Evolutionary conservation across 2,329 filamentous ascomycete genomes (phyloP), one percentile per base, ranked within the genome.

Genomic region (Elsinoe necatrix): DNA sequence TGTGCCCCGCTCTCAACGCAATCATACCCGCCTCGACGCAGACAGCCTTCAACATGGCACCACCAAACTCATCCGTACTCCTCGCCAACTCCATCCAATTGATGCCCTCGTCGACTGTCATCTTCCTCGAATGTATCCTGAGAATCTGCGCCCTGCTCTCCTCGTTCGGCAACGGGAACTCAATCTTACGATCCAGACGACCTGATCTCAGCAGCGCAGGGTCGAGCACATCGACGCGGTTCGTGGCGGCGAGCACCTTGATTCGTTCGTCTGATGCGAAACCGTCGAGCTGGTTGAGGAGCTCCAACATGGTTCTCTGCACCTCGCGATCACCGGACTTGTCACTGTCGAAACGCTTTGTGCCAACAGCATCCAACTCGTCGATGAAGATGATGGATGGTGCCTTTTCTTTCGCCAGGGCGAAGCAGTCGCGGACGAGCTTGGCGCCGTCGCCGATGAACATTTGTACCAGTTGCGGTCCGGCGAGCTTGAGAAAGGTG

Each of bases 21-120:
- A 98, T 98, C 93, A 98, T 98, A 70, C 93, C 93, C 54, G 93
- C 93, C 77, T 98, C 93, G 23, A 98, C 93, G 72, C 93, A 98
- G 20, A 98, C 93, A 42, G 93, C 93, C 80, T 98, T 98, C 65
- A 98, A 77, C 83, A 95, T 92, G 59, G 93, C 93, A 70, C 93
- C 93, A 59, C 93, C 93, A 71, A 98, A 98, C 75, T 98, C 93
- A 71, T 98, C 93, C 16, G 93, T 98, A 75, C 90, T 96, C 67
- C 93, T 84, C 6, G 93, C 93, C 75, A 98, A 72, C 72, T 98
- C 93, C 59, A 85, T 81, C 91, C 93, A 98, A 79, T 98, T 98
- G 68, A 98, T 87, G 56, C 80, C 85, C 55, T 89, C 84, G 67
- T 95, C 90, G 12, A 96, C 89, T 61, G 87, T 93, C 93, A 98